Conservation (phyloP, 805 yeast species). For the Cyberlindnera subsufficiens region DNA sequence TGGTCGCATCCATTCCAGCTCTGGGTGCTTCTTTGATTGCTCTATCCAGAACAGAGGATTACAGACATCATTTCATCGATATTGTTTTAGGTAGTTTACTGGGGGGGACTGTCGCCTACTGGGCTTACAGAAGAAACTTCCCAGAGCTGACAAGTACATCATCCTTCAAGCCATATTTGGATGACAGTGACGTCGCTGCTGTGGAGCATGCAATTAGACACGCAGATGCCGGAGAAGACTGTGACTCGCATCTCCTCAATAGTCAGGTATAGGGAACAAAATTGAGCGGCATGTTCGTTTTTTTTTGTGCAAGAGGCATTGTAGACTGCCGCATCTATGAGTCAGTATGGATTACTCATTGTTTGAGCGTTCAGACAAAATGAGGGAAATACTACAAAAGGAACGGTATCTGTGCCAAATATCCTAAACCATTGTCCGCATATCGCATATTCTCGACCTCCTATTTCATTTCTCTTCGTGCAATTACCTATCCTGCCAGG, state of each 20-base stretch:
- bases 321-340: not conserved
- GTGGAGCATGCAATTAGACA: conserved; percentile 17
- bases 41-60: conserved; percentile 81
- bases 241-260: conserved; percentile 4
- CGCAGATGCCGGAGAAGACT: conserved; percentile 17
- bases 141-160: conserved; percentile 28
- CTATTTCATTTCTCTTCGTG: too few relatives aligned
- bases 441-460: too few relatives aligned
- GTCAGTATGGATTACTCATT: not conserved
- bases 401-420: too few relatives aligned
- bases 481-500: too few relatives aligned
- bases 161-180: conserved; percentile 35
- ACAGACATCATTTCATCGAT: conserved; percentile 89
- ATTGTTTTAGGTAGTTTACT: conserved; percentile 65
- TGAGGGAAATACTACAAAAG: too few relatives aligned
- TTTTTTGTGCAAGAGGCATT: too few relatives aligned
- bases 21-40: conserved; percentile 76
- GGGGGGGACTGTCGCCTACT: conserved; percentile 55
- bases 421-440: too few relatives aligned
- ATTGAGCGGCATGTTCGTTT: too few relatives aligned
- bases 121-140: conserved; percentile 34
- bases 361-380: too few relatives aligned
- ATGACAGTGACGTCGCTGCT: conserved; percentile 32
- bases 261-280: not conserved
- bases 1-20: conserved; percentile 48